Evolutionary conservation across 2,329 filamentous ascomycete genomes (phyloP).

Genomic region (Claviceps digitariae): DNA sequence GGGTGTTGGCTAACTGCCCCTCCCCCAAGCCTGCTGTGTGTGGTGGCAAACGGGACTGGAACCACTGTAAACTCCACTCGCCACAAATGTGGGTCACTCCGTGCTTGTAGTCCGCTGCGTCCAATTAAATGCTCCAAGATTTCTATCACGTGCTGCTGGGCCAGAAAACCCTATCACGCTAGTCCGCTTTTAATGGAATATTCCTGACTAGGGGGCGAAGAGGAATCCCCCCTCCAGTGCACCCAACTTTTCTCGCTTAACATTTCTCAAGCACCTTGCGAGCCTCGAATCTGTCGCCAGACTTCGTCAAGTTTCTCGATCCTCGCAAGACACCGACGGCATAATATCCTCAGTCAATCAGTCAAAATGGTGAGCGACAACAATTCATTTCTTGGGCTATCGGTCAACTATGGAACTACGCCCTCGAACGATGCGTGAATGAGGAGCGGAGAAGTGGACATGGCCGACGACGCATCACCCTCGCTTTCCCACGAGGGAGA

Average conservation of each 20-base stretch:
- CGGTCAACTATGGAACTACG: slow-evolving; percentile 8
- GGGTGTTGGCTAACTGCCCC: neutral
- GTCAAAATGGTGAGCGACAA: slow-evolving; percentile 55
- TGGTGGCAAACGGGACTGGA: too few species aligned
- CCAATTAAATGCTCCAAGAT: slow-evolving; percentile 9
- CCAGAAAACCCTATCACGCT: slow-evolving; percentile 25
- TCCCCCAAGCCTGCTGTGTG: neutral
- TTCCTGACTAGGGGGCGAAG: slow-evolving; percentile 23
- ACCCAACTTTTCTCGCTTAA: slow-evolving; percentile 37
- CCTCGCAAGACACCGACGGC: slow-evolving; percentile 33
- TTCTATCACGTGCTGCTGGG: slow-evolving; percentile 24
- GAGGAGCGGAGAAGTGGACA: neutral
- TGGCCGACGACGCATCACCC: slow-evolving; percentile 9
- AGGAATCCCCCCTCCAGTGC: slow-evolving; percentile 20
- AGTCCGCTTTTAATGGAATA: slow-evolving; percentile 22
- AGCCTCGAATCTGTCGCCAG: slow-evolving; percentile 42
- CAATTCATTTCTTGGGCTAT: slow-evolving; percentile 7
- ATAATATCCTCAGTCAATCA: slow-evolving; percentile 31
- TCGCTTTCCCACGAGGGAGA: slow-evolving; percentile 5
- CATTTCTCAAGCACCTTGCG: slow-evolving; percentile 33
- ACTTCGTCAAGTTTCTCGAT: slow-evolving; percentile 37
- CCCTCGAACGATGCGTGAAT: slow-evolving; percentile 8
- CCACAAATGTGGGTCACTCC: neutral
- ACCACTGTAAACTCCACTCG: neutral
- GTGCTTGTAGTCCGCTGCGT: neutral